Conservation (phyloP, 2,329 filamentous ascomycete genomes). For the Paraconiothyrium brasiliense region DNA sequence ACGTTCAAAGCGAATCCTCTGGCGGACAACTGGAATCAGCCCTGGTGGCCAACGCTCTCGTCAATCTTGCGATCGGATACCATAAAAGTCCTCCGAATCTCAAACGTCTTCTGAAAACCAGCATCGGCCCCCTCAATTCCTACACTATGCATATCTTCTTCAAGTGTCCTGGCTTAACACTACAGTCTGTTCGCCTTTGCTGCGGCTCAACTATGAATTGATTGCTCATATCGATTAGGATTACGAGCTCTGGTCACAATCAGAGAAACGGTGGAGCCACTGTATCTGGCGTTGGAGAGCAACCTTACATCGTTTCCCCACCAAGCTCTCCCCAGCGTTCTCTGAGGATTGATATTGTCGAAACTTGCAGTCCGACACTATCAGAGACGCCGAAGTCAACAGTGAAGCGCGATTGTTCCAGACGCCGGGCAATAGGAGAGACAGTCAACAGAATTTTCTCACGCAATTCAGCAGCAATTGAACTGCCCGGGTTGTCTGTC, state of each 20-base stretch:
- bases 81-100: conserved; percentile 9
- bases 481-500: neutral
- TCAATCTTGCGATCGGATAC: neutral
- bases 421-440: neutral
- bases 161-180: neutral
- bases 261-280: neutral
- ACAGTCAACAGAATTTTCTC: neutral
- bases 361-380: neutral
- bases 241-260: neutral
- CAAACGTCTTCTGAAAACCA: conserved; percentile 1
- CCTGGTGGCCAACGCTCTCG: neutral
- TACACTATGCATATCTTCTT: neutral
- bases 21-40: neutral
- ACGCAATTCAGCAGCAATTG: neutral
- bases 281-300: neutral
- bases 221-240: neutral
- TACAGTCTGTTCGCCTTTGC: neutral
- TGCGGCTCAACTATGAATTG: neutral
- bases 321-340: neutral
- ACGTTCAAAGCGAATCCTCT: neutral
- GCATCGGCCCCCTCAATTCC: neutral
- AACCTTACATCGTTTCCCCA: neutral
- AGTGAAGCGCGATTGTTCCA: neutral
- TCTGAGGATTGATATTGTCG: neutral
- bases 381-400: neutral